These are phyloP conservation scores for Tympanopsis confertula DNA, from an alignment of 2,329 filamentous ascomycete species.

Conservation along the genomic window DNA sequence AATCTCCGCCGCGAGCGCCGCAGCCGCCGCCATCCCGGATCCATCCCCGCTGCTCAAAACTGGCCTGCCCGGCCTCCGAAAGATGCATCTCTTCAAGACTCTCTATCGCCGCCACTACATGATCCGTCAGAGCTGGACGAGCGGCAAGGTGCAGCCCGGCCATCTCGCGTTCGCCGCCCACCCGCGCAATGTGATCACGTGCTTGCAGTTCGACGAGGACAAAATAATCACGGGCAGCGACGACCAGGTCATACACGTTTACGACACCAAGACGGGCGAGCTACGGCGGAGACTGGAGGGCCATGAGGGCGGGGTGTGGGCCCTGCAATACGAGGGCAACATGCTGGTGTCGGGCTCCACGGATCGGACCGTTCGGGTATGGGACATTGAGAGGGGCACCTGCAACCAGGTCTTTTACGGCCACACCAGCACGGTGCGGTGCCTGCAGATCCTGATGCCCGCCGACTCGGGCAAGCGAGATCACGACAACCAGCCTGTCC, in stretches of 20 bases:
- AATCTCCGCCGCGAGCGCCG: constrained; percentile 73
- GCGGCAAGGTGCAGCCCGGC: constrained; percentile 68
- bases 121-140: constrained; percentile 87
- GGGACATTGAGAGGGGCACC: constrained; percentile 87
- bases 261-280: constrained; percentile 88
- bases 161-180: constrained; percentile 94
- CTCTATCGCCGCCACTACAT: constrained; percentile 86
- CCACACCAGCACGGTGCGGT: constrained; percentile 93
- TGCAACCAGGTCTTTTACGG: constrained; percentile 96
- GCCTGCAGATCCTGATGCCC: constrained; percentile 86
- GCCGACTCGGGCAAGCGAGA: constrained; percentile 58
- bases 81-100: constrained; percentile 89
- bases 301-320: constrained; percentile 96
- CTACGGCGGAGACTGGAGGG: constrained; percentile 74
- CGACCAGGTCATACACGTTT: constrained; percentile 94
- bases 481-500: constrained; percentile 61
- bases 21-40: constrained; percentile 70
- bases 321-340: constrained; percentile 90
- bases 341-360: constrained; percentile 94
- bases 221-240: constrained; percentile 97
- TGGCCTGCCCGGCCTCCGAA: constrained; percentile 66
- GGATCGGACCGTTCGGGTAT: constrained; percentile 94
- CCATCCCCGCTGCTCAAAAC: constrained; percentile 42
- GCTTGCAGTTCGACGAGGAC: constrained; percentile 92
- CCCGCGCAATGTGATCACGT: constrained; percentile 94